phyloP scores from a whole-genome alignment of 768 basidiomycete genomes.

The Trametes gibbosa region DNA sequence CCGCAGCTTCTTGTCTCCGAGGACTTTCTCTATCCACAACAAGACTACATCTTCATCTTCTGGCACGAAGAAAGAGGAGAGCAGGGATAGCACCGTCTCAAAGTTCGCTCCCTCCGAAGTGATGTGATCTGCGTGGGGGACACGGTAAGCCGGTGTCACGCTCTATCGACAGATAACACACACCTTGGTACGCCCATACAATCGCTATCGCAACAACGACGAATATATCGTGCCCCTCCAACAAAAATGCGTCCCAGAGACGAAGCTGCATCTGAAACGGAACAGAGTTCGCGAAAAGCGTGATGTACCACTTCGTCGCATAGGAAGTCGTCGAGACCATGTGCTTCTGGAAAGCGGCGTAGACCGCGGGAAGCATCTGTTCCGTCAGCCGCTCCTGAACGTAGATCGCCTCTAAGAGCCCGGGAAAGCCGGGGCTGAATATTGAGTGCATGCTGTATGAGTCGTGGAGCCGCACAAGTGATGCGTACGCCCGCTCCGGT shows the following conservation, averaged over 20 bases:
- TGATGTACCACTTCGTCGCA: slow-evolving; percentile 99
- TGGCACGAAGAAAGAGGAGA: slow-evolving; percentile 94
- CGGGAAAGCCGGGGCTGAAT: slow-evolving; percentile 94
- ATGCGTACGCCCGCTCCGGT: slow-evolving; percentile 83
- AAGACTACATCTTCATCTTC: slow-evolving; percentile 85
- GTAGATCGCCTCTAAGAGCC: slow-evolving; percentile 93
- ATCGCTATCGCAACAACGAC: slow-evolving; percentile 83
- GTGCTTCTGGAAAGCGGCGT: slow-evolving; percentile 79
- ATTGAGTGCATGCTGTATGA: slow-evolving; percentile 83
- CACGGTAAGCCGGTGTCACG: neutral
- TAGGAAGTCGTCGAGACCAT: slow-evolving; percentile 92
- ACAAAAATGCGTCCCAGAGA: slow-evolving; percentile 90
- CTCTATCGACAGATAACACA: slow-evolving; percentile 20
- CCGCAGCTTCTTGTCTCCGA: slow-evolving; percentile 64
- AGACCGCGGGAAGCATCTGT: slow-evolving; percentile 86
- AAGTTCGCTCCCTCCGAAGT: slow-evolving; percentile 75
- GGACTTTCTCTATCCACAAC: slow-evolving; percentile 69
- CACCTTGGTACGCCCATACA: slow-evolving; percentile 88
- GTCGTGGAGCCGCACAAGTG: slow-evolving; percentile 87
- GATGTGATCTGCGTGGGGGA: slow-evolving; percentile 66
- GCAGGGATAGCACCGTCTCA: slow-evolving; percentile 85
- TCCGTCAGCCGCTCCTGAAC: slow-evolving; percentile 90
- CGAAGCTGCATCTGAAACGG: slow-evolving; percentile 94
- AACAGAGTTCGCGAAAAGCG: slow-evolving; percentile 91
- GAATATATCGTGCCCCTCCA: slow-evolving; percentile 89